Evolutionary conservation across 306 rosid species (phyloP), one percentile per base, ranked within the genome.

Genomic region (Neltuma alba): DNA sequence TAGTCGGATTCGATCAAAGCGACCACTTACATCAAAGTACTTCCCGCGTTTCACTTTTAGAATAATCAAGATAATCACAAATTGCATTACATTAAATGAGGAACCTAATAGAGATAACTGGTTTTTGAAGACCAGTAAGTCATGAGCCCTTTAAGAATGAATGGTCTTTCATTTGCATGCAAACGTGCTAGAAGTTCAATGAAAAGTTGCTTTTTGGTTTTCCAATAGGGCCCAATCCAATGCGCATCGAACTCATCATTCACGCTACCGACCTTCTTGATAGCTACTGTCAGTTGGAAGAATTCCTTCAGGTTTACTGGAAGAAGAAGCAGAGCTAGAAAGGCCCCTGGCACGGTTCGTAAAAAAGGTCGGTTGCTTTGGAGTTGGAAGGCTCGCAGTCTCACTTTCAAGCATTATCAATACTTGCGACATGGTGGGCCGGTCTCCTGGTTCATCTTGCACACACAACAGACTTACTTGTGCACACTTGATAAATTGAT

Each of bases 281-380:
- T 68, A n/a, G 52, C 74, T 68, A 10, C 3, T 70, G 0, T 82
- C 86, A 73, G 74, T 57, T 18, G 84, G 86, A 6, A 63, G 27
- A 48, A 0, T 9, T 15, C 12, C 72, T 21, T 67, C 87, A 50
- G 84, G 77, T 77, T 60, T 76, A 18, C 77, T 79, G 1, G 88
- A 76, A 65, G 92, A 82, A 62, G 82, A 88, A 75, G 87, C 62
- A 48, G 79, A 57, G 65, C 70, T 41, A 6, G 79, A 44, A 21
- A 25, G 21, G 28, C 76, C 68, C 42, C 5, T 52, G 4, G 10
- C 11, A 15, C 63, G 10, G 27, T 6, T 23, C 63, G 25, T 57
- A 45, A 82, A 77, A 82, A 87, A 87, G 0, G 86, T 78, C 40
- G 94, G 91, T 10, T 83, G 72, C 9, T 60, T 82, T 5, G 91